Percentiles rank a stretch among this genome's conserved stretches.
These are phyloP conservation scores for Xylaria arbuscula DNA, from an alignment of 2,329 filamentous ascomycete species.

Conservation along the genomic window DNA sequence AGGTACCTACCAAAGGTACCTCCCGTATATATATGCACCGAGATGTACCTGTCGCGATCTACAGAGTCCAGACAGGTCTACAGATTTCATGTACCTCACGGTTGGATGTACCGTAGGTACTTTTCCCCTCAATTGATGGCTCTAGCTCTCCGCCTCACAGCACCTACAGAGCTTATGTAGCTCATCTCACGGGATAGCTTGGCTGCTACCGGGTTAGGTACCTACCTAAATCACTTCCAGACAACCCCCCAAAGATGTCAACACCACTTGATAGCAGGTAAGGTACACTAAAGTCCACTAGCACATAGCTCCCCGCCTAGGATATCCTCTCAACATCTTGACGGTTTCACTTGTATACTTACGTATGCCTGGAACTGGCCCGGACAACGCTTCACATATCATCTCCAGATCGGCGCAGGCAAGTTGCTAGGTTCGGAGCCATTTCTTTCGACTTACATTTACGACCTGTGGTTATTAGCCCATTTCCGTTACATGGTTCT, in stretches of 20 bases:
- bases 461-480: constrained; percentile 7
- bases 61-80: constrained; percentile 30
- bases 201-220: not conserved
- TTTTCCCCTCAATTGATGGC: not conserved
- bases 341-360: constrained; percentile 23
- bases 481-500: constrained; percentile 18
- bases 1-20: too few species aligned
- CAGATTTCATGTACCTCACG: not conserved
- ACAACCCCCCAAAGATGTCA: too few species aligned
- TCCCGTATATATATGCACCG: constrained; percentile 1
- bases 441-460: constrained; percentile 16
- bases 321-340: constrained; percentile 17
- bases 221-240: too few species aligned
- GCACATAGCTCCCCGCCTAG: not conserved
- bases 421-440: constrained; percentile 2
- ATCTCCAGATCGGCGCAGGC: constrained; percentile 26
- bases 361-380: constrained; percentile 6
- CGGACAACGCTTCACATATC: constrained; percentile 28
- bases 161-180: too few species aligned
- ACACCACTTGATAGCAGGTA: not conserved
- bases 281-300: not conserved
- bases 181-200: too few species aligned
- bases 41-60: constrained; percentile 16
- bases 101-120: not conserved
- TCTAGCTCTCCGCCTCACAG: too few species aligned